Evolutionary conservation across 176 grass and related monocot genomes (phyloP).

Genomic region (Musa acuminata): DNA sequence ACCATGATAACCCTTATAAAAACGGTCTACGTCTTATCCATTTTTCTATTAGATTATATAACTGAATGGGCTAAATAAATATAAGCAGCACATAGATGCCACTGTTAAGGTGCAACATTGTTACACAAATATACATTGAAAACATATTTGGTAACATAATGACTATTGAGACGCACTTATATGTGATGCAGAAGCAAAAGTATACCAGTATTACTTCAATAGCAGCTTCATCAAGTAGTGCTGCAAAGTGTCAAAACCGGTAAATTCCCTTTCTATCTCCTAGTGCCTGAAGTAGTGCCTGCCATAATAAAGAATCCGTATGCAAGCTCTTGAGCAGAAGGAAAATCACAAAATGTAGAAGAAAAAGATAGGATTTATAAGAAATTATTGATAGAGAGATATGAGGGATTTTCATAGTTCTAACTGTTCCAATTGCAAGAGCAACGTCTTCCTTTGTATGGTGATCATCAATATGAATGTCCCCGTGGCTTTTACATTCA

Average conservation of each 20-base stretch:
- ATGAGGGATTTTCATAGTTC: neutral
- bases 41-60: neutral
- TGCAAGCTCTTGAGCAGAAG: neutral
- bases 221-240: slow-evolving; percentile 85
- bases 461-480: slow-evolving; percentile 97
- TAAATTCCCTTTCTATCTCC: slow-evolving; percentile 87
- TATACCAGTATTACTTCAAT: slow-evolving; percentile 85
- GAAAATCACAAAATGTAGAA: neutral
- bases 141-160: too few relatives aligned
- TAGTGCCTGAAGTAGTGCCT: slow-evolving; percentile 93
- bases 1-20: neutral
- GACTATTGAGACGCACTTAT: too few relatives aligned
- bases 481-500: slow-evolving; percentile 75
- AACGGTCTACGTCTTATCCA: neutral
- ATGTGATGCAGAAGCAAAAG: neutral
- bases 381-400: slow-evolving; percentile 1
- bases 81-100: too few relatives aligned
- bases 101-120: too few relatives aligned
- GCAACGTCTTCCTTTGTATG: slow-evolving; percentile 95
- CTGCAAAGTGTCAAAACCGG: slow-evolving; percentile 80
- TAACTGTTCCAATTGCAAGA: slow-evolving; percentile 86
- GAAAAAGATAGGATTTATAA: neutral
- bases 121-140: too few relatives aligned
- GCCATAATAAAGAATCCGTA: slow-evolving; percentile 3
- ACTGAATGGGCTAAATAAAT: neutral